Base-by-base conservation (phyloP, 1,139 yeast genomes). In the Tardiomyces blankii region DNA sequence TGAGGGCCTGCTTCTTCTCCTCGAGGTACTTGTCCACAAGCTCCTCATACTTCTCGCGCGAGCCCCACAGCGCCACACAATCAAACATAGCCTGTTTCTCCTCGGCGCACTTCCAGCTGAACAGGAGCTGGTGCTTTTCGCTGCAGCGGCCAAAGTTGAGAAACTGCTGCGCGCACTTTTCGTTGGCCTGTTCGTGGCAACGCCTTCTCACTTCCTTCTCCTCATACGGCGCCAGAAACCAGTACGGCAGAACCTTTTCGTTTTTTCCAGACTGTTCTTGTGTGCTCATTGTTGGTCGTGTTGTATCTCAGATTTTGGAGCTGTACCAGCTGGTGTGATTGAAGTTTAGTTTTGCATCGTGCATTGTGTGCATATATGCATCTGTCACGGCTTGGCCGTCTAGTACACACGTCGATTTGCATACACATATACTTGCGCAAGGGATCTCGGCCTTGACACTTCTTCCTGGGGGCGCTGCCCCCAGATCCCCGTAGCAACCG, bases 221-320 rank as follows among this genome's bases (percentile, higher is more conserved):
- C 60, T 88, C 96, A 54, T 75, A 75, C 2, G 96, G 95, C 0
- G 93, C 78, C 39, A 88, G 70, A 55, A 86, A 76, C 96, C 96
- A 88, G 13, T 78, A 70, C 1, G 95, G 95, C 25, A 21, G 25
- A 7, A 21, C 7, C 7, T 21, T 21, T 21, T 4, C 25, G 4
- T 21, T 21, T 7, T 21, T 21, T 21, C 7, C 25, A 7, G 7
- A 4, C 25, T 21, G 25, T 4, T 21, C 25, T 21, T 4, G 25
- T 7, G 25, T 7, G 25, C 25, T 21, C 25, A 21, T 21, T 4
- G 25, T n/a, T 21, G 25, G 25, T 21, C 7, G 4, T 21, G 25
- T 21, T 21, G 25, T 21, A 7, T 21, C 7, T 4, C 7, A 21
- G 7, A 5, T 21, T 21, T 21, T 21, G 25, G 25, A 21, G 25